Conservation (phyloP, 805 yeast genomes). For the Priceomyces haplophilus region DNA sequence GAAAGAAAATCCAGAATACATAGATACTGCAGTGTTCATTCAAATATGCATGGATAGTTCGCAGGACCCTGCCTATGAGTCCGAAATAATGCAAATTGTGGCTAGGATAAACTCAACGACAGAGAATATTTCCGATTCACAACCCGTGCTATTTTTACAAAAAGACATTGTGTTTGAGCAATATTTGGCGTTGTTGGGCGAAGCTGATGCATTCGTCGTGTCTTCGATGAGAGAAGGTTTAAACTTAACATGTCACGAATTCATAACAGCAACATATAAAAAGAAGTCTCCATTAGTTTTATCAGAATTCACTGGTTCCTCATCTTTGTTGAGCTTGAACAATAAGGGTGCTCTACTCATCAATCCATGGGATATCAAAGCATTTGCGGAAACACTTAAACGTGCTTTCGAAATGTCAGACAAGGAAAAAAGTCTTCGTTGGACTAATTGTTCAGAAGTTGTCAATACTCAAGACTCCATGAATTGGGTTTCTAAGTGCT, state of each 20-base stretch:
- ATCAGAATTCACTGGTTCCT: conserved; percentile 94
- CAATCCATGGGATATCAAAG: conserved; percentile 86
- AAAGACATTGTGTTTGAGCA: conserved; percentile 89
- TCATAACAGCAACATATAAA: conserved; percentile 67
- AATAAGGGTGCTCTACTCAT: conserved; percentile 68
- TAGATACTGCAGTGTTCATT: conserved; percentile 68
- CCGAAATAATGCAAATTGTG: conserved; percentile 71
- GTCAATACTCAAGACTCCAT: conserved; percentile 68
- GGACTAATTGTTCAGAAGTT: conserved; percentile 58
- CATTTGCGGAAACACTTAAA: conserved; percentile 62
- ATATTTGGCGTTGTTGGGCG: conserved; percentile 78
- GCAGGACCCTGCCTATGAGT: conserved; percentile 61
- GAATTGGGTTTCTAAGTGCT: conserved; percentile 65
- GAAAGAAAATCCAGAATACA: conserved; percentile 64
- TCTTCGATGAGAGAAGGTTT: conserved; percentile 94
- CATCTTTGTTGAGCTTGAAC: conserved; percentile 56
- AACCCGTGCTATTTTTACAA: conserved; percentile 83
- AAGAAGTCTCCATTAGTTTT: conserved; percentile 78
- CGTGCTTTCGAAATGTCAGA: conserved; percentile 61
- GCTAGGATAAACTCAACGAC: conserved; percentile 81
- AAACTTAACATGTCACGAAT: conserved; percentile 95
- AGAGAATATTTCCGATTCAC: conserved; percentile 65
- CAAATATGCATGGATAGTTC: conserved; percentile 71
- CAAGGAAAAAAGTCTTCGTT: conserved; percentile 56
- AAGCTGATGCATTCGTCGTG: conserved; percentile 85